Evolutionary conservation across 1,139 yeast genomes (phyloP).

Genomic region (Kodamaea sp.): DNA sequence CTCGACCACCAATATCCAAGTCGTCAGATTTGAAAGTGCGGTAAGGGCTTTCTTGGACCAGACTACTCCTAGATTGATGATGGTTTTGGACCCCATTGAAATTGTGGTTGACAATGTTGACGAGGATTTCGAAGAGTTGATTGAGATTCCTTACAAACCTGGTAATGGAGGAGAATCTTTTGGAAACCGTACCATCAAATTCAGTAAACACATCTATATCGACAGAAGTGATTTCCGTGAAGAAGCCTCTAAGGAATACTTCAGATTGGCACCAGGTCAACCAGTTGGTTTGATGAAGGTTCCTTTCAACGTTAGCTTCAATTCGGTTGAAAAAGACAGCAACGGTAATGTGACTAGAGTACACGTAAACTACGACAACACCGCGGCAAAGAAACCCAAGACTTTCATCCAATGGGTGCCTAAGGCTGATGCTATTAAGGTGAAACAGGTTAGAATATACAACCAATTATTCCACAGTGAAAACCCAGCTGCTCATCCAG

Average conservation of each 20-base stretch:
- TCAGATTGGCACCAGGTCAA: slow-evolving; percentile 91
- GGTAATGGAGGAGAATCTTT: slow-evolving; percentile 50
- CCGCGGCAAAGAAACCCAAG: slow-evolving; percentile 67
- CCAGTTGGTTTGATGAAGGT: slow-evolving; percentile 96
- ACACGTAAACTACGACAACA: slow-evolving; percentile 79
- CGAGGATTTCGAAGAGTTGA: slow-evolving; percentile 68
- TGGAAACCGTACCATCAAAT: slow-evolving; percentile 76
- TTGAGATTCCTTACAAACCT: slow-evolving; percentile 87
- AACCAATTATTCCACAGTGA: slow-evolving; percentile 88
- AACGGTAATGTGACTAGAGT: slow-evolving; percentile 68
- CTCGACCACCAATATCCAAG: slow-evolving; percentile 87
- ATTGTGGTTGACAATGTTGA: slow-evolving; percentile 80
- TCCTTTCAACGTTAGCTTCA: slow-evolving; percentile 78
- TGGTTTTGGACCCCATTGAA: slow-evolving; percentile 84
- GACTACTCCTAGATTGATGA: slow-evolving; percentile 93
- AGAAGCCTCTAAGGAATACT: slow-evolving; percentile 56
- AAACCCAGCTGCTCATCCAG: slow-evolving; percentile 86
- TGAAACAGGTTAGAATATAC: slow-evolving; percentile 82
- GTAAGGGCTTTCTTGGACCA: slow-evolving; percentile 86
- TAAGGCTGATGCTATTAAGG: slow-evolving; percentile 52
- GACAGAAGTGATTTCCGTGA: slow-evolving; percentile 87
- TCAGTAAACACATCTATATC: slow-evolving; percentile 75
- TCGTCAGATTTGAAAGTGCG: slow-evolving; percentile 83
- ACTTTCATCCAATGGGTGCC: slow-evolving; percentile 98
- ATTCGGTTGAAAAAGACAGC: slow-evolving; percentile 62